phyloP scores from a whole-genome alignment of 768 basidiomycete species.

The Terana coerulea region DNA sequence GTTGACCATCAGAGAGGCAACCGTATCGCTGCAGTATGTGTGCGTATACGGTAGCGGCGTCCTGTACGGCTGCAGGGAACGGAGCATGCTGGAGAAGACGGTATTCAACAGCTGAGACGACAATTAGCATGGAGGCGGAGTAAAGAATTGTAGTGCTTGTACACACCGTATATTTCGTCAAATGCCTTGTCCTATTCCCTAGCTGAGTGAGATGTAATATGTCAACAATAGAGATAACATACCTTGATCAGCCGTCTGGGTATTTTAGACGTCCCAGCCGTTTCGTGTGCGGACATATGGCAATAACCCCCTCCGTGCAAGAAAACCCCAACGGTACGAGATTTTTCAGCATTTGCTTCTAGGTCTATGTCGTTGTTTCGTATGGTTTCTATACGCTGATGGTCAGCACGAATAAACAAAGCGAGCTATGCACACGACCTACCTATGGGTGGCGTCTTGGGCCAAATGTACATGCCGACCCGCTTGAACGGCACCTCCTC shows the following conservation, averaged over 20 bases:
- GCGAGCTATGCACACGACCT: constrained; percentile 3
- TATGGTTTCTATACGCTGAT: neutral
- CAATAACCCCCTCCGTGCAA: constrained; percentile 55
- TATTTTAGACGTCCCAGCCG: constrained; percentile 42
- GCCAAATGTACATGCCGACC: constrained; percentile 49
- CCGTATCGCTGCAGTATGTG: constrained; percentile 34
- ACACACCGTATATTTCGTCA: constrained; percentile 30
- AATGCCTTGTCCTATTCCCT: constrained; percentile 26
- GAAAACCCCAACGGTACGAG: constrained; percentile 43
- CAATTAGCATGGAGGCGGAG: neutral
- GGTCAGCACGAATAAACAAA: neutral
- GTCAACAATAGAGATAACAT: neutral
- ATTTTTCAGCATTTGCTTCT: constrained; percentile 10
- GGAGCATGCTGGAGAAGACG: constrained; percentile 49
- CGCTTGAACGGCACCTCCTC: constrained; percentile 36
- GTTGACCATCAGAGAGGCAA: neutral
- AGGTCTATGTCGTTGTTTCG: neutral
- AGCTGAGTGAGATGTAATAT: neutral
- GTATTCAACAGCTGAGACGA: constrained; percentile 41
- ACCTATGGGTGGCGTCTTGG: constrained; percentile 28
- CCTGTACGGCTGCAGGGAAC: constrained; percentile 51
- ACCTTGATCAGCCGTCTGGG: constrained; percentile 45
- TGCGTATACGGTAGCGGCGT: constrained; percentile 50
- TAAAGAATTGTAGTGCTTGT: neutral
- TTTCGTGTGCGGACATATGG: constrained; percentile 55